Percentiles rank a stretch among this genome's conserved stretches.
phyloP scores from a whole-genome alignment of 768 basidiomycete genomes.

The Suillus paluster region DNA sequence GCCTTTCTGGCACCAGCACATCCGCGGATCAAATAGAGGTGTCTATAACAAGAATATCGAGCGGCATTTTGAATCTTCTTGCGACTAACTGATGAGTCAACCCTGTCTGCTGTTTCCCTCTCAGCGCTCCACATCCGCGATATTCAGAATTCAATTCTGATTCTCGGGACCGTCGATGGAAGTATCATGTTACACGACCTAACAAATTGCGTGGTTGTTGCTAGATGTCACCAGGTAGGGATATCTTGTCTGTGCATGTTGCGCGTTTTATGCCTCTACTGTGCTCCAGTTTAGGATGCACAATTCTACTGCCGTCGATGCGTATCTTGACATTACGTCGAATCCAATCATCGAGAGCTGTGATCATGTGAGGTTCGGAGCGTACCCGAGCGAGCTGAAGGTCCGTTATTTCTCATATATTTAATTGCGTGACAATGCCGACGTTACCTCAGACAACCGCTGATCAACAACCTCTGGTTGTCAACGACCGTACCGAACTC shows the following conservation, averaged over 20 bases:
- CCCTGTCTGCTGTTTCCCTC: conserved; percentile 31
- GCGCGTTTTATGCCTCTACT: conserved; percentile 6
- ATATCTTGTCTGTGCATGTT: background rate
- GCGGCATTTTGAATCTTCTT: conserved; percentile 75
- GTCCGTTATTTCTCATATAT: background rate
- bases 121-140: conserved; percentile 57
- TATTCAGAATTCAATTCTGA: conserved; percentile 53
- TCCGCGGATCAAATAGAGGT: conserved; percentile 52
- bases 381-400: conserved; percentile 51
- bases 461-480: background rate
- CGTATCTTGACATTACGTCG: conserved; percentile 69
- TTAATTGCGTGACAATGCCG: background rate
- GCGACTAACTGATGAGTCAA: conserved; percentile 19
- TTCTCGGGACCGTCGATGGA: conserved; percentile 68
- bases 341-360: conserved; percentile 86
- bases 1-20: conserved; percentile 39
- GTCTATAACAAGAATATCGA: conserved; percentile 65
- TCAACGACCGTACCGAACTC: background rate
- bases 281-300: conserved; percentile 84
- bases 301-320: conserved; percentile 61
- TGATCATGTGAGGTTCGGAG: conserved; percentile 59
- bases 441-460: background rate
- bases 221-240: conserved; percentile 81
- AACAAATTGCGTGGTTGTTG: conserved; percentile 61
- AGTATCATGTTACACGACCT: conserved; percentile 77